phyloP scores from a whole-genome alignment of 140 eudicot species.

The Senecio squalidus region DNA sequence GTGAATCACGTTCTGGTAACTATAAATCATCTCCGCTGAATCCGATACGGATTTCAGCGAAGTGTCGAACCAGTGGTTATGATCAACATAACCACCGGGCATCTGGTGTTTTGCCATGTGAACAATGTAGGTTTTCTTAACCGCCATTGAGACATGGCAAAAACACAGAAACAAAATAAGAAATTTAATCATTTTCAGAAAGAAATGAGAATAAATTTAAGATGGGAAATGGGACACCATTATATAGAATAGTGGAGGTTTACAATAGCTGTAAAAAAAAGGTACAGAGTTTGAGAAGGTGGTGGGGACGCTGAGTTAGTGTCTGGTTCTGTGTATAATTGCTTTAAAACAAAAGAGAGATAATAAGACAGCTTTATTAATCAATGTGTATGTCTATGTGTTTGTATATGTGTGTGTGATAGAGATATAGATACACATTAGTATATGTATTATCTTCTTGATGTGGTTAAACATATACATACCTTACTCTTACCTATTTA shows the following conservation, averaged over 20 bases:
- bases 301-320: conserved; percentile 39
- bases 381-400: neutral
- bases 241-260: conserved; percentile 20
- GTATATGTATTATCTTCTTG: conserved; percentile 8
- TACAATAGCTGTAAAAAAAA: no score
- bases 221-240: neutral
- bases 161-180: conserved; percentile 19
- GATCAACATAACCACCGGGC: conserved; percentile 54
- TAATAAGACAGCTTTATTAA: conserved; percentile 24
- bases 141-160: conserved; percentile 27
- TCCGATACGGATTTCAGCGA: conserved; percentile 70
- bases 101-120: conserved; percentile 72
- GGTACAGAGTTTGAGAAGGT: conserved; percentile 9
- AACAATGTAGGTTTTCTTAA: conserved; percentile 62
- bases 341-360: conserved; percentile 31
- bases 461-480: conserved; percentile 29
- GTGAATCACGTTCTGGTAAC: conserved; percentile 60
- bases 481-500: conserved; percentile 38
- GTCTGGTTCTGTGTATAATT: conserved; percentile 39
- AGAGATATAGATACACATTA: neutral
- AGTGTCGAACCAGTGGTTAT: conserved; percentile 64
- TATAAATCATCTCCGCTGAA: conserved; percentile 69
- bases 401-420: neutral
- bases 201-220: neutral
- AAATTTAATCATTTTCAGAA: neutral